Conservation (phyloP, 2,329 filamentous ascomycete species). For the Chaetoscypha palmicola region DNA sequence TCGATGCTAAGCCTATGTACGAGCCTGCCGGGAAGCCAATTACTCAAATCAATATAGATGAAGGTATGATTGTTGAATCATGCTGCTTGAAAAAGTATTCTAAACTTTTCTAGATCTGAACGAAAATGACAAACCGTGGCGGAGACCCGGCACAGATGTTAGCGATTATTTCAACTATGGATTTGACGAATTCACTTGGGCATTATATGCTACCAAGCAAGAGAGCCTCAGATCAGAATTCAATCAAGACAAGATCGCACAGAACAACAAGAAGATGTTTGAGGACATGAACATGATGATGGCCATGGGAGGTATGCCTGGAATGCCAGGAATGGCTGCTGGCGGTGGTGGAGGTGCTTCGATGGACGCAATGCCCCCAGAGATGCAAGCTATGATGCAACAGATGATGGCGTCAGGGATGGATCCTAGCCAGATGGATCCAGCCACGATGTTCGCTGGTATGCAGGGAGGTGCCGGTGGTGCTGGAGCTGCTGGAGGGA, state of each 20-base stretch:
- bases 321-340: constrained; percentile 37
- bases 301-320: constrained; percentile 42
- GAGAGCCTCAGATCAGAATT: constrained; percentile 71
- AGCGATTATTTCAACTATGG: constrained; percentile 99
- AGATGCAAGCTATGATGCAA: constrained; percentile 65
- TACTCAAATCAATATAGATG: constrained; percentile 67
- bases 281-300: constrained; percentile 67
- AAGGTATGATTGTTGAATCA: no score
- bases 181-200: constrained; percentile 98
- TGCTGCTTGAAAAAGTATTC: no score
- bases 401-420: constrained; percentile 61
- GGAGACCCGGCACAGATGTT: constrained; percentile 86
- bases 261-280: constrained; percentile 71
- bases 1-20: constrained; percentile 76
- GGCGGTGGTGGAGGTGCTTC: constrained; percentile 41
- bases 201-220: constrained; percentile 86
- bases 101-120: constrained; percentile 60
- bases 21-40: constrained; percentile 74
- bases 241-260: constrained; percentile 55
- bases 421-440: constrained; percentile 61
- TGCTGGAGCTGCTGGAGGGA: constrained; percentile 38
- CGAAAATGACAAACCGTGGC: constrained; percentile 89
- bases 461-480: constrained; percentile 43
- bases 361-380: constrained; percentile 57
- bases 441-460: constrained; percentile 52